phyloP scores from a whole-genome alignment of 208 protist genomes.

The Endotrypanum monterogeii region DNA sequence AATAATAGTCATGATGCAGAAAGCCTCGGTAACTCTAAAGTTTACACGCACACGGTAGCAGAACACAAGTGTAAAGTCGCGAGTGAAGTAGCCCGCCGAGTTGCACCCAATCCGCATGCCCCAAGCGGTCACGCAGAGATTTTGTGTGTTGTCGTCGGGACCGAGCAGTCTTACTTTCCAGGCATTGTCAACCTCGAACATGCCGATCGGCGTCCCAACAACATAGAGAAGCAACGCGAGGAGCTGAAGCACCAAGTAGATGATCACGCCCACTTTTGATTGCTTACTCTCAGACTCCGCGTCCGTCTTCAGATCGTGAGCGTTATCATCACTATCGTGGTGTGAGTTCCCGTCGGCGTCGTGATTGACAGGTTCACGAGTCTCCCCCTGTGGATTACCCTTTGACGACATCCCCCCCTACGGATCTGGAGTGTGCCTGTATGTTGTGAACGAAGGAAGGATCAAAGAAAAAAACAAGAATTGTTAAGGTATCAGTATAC shows the following conservation, averaged over 20 bases:
- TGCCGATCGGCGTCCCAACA: constrained; percentile 47
- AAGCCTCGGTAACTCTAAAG: constrained; percentile 57
- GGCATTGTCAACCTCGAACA: constrained; percentile 38
- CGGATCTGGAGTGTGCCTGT: no score
- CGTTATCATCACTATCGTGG: constrained; percentile 15
- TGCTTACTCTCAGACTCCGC: constrained; percentile 40
- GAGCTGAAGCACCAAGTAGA: constrained; percentile 40
- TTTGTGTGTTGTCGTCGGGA: constrained; percentile 3
- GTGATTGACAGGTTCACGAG: constrained; percentile 27
- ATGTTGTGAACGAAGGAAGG: no score
- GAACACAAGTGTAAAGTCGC: constrained; percentile 45
- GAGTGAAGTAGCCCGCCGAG: constrained; percentile 38
- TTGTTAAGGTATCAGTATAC: no score
- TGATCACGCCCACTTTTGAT: constrained; percentile 36
- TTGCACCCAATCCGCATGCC: constrained; percentile 54
- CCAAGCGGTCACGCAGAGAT: constrained; percentile 59
- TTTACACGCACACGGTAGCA: constrained; percentile 49
- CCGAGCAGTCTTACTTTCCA: constrained; percentile 32
- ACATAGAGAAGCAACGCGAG: constrained; percentile 44
- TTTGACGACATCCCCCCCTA: constrained; percentile 9
- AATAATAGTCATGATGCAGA: constrained; percentile 62
- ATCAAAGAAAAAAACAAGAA: no score
- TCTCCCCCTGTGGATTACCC: neutral
- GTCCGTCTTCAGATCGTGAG: constrained; percentile 9
- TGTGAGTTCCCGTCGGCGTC: constrained; percentile 4